A percentile compares a stretch with the other conserved stretches of the same genome.
Evolutionary conservation across 768 basidiomycete genomes (phyloP).

Genomic region (Cystobasidium onofrii): DNA sequence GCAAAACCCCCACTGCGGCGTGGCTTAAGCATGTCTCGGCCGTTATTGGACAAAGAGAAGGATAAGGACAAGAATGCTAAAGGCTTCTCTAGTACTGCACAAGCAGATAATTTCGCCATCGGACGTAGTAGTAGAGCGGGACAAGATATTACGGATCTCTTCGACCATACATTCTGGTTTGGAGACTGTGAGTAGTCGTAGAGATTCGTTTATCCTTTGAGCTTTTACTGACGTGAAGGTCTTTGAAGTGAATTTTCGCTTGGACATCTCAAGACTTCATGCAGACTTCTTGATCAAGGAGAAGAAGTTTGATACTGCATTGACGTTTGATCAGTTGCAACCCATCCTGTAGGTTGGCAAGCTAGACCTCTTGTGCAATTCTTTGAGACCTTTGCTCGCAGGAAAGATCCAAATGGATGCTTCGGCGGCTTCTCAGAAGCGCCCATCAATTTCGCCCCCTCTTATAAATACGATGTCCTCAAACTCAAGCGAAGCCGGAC

Average conservation of each 20-base stretch:
- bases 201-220: background rate
- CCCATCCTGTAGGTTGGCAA: constrained; percentile 60
- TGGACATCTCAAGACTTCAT: constrained; percentile 79
- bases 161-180: constrained; percentile 78
- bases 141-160: constrained; percentile 72
- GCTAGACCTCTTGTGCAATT: no score
- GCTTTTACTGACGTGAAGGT: background rate
- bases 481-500: constrained; percentile 52
- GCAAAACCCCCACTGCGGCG: background rate
- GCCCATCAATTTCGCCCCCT: constrained; percentile 75
- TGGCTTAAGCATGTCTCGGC: background rate
- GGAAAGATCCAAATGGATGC: constrained; percentile 51
- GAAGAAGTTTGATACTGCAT: constrained; percentile 73
- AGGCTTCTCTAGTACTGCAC: background rate
- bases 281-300: constrained; percentile 87
- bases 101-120: background rate
- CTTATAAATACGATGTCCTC: constrained; percentile 65
- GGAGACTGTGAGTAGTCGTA: constrained; percentile 56
- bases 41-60: background rate
- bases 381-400: background rate
- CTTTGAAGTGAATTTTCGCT: constrained; percentile 62
- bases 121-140: constrained; percentile 16
- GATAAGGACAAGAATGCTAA: background rate
- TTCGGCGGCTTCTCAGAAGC: constrained; percentile 76
- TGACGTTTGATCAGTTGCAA: constrained; percentile 81